Evolutionary conservation across 768 basidiomycete genomes (phyloP).

Genomic region (Neoboletus magnificus): DNA sequence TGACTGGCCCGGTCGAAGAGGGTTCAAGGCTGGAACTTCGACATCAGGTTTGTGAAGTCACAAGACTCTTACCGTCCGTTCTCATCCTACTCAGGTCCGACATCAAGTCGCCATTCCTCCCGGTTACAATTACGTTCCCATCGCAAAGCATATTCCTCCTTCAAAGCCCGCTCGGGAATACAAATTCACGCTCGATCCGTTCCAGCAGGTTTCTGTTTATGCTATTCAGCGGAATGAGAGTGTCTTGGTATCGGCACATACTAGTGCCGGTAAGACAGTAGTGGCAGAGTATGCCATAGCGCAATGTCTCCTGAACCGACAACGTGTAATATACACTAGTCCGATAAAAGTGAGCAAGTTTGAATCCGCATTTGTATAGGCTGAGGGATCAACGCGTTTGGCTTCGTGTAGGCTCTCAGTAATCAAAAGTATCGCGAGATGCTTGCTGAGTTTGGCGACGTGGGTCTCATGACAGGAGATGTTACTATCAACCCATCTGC

Average conservation of each 20-base stretch:
- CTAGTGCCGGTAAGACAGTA: slow-evolving; percentile 98
- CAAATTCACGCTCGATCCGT: slow-evolving; percentile 96
- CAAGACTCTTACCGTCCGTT: neutral
- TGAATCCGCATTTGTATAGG: slow-evolving; percentile 7
- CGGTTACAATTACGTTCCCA: slow-evolving; percentile 86
- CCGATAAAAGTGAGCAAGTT: slow-evolving; percentile 87
- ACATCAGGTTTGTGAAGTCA: slow-evolving; percentile 56
- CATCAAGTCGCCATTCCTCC: slow-evolving; percentile 97
- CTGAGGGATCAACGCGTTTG: slow-evolving; percentile 16
- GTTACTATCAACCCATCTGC: slow-evolving; percentile 98
- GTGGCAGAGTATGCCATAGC: slow-evolving; percentile 99
- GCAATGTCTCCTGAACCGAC: slow-evolving; percentile 87
- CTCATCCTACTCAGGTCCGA: slow-evolving; percentile 57
- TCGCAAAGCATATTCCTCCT: slow-evolving; percentile 87
- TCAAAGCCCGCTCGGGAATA: slow-evolving; percentile 89
- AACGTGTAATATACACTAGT: slow-evolving; percentile 98
- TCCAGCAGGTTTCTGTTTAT: slow-evolving; percentile 91
- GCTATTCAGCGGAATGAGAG: slow-evolving; percentile 98
- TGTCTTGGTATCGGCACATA: slow-evolving; percentile 97
- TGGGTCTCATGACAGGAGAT: slow-evolving; percentile 99
- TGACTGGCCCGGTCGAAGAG: slow-evolving; percentile 69
- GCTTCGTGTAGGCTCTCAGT: slow-evolving; percentile 73
- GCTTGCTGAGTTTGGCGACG: slow-evolving; percentile 95
- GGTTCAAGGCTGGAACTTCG: slow-evolving; percentile 71
- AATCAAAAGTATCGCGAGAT: slow-evolving; percentile 99